Conservation (phyloP, 1,284 basidiomycete genomes). For the Fomitopsis schrenkii region DNA sequence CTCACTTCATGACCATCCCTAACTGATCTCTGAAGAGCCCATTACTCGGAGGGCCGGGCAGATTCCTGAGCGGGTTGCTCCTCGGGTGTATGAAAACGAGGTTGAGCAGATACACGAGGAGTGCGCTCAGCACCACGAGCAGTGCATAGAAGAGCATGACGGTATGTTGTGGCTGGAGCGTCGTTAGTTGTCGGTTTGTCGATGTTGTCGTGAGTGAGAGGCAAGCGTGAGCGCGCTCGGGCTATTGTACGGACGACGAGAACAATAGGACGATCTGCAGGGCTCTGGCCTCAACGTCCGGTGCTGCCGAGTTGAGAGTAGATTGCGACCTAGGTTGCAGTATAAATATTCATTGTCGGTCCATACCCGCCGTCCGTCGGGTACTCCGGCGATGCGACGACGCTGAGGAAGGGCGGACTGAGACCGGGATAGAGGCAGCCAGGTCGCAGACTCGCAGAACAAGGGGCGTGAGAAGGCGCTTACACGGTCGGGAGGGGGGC, state of each 20-base stretch:
- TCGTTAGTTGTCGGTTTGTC: not conserved
- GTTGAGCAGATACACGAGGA: conserved; percentile 21
- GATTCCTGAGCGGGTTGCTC: conserved; percentile 46
- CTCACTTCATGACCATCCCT: conserved; percentile 53
- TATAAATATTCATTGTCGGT: not conserved
- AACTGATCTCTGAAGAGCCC: conserved; percentile 53
- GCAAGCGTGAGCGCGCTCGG: not conserved
- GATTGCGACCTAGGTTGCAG: not conserved
- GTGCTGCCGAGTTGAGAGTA: not conserved
- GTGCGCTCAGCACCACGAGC: conserved; percentile 12
- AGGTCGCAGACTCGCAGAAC: not conserved
- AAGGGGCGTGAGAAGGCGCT: not conserved
- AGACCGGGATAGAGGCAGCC: not conserved
- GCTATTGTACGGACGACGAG: not conserved
- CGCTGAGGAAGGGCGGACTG: not conserved
- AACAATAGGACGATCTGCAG: not conserved
- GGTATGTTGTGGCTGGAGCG: not conserved
- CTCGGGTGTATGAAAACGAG: conserved; percentile 35
- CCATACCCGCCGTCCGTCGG: not conserved
- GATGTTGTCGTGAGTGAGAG: not conserved
- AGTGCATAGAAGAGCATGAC: conserved; percentile 10
- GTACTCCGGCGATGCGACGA: not conserved
- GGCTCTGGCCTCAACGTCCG: not conserved
- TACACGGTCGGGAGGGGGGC: not conserved
- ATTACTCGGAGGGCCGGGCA: conserved; percentile 55